phyloP scores from a whole-genome alignment of 1,139 yeast species.

The Magnusiomyces ingens region DNA sequence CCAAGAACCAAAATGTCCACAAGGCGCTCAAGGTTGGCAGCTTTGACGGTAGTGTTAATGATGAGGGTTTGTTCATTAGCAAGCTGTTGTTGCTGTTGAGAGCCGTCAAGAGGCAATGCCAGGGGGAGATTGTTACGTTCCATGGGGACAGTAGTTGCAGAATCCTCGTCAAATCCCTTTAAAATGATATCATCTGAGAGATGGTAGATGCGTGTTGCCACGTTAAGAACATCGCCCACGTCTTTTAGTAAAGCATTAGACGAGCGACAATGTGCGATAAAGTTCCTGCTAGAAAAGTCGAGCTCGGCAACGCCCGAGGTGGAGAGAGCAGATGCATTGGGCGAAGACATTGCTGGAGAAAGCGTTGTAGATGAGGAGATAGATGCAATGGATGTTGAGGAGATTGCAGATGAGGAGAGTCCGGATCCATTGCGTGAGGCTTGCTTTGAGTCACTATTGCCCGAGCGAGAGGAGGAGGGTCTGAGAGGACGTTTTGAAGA shows the following conservation, averaged over 20 bases:
- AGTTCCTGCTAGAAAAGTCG: slow-evolving; percentile 33
- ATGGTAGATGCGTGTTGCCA: slow-evolving; percentile 48
- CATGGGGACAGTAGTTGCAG: slow-evolving; percentile 16
- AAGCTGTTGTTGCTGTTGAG: background rate
- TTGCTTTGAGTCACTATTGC: slow-evolving; percentile 5
- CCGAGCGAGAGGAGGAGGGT: slow-evolving; percentile 13
- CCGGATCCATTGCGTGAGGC: background rate
- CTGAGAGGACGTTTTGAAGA: slow-evolving; percentile 16
- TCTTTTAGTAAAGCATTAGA: slow-evolving; percentile 45
- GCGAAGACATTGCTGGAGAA: slow-evolving; percentile 29
- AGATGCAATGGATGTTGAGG: slow-evolving; percentile 11
- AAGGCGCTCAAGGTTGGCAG: slow-evolving; percentile 54
- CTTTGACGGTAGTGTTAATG: slow-evolving; percentile 46
- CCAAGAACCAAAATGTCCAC: slow-evolving; percentile 59
- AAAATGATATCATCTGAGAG: slow-evolving; percentile 49
- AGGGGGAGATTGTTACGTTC: no score
- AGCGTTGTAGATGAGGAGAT: slow-evolving; percentile 8
- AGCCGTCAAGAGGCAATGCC: background rate
- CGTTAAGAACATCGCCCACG: slow-evolving; percentile 54
- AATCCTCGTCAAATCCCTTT: slow-evolving; percentile 40
- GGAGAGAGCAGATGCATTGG: slow-evolving; percentile 29
- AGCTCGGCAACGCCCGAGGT: slow-evolving; percentile 36
- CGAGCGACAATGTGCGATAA: slow-evolving; percentile 35
- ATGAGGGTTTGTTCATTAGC: slow-evolving; percentile 14
- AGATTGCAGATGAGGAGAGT: slow-evolving; percentile 1